A percentile compares a stretch with the other conserved stretches of the same genome.
These are phyloP conservation scores for Pythium phragmitis DNA, from an alignment of 352 stramenopile species.

Conservation along the genomic window DNA sequence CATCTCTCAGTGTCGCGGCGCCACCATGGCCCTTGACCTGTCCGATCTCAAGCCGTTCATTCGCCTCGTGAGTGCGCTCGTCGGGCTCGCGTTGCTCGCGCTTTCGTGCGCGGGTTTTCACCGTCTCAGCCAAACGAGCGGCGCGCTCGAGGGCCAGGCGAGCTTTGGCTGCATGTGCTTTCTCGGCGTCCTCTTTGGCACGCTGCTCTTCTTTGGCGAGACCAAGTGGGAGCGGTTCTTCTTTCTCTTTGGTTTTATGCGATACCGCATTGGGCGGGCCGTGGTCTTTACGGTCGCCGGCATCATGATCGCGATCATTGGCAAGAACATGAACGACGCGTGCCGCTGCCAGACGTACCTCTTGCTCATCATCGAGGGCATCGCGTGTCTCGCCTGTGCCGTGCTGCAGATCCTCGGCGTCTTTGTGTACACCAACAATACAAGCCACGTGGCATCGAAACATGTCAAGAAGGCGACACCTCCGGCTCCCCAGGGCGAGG, in stretches of 20 bases:
- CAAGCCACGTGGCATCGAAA: slow-evolving; percentile 2
- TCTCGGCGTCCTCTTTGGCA: slow-evolving; percentile 61
- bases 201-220: slow-evolving; percentile 59
- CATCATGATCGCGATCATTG: slow-evolving; percentile 60
- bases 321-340: slow-evolving; percentile 52
- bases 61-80: slow-evolving; percentile 34
- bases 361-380: slow-evolving; percentile 52
- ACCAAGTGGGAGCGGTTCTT: slow-evolving; percentile 64
- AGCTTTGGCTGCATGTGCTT: slow-evolving; percentile 78
- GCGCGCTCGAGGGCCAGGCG: slow-evolving; percentile 44
- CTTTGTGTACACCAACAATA: slow-evolving; percentile 56
- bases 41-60: slow-evolving; percentile 36
- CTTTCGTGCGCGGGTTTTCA: slow-evolving; percentile 54
- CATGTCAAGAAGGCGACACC: background rate
- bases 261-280: slow-evolving; percentile 62
- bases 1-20: background rate
- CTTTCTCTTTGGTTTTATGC: slow-evolving; percentile 82
- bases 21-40: slow-evolving; percentile 7
- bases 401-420: slow-evolving; percentile 47
- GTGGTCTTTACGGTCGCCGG: slow-evolving; percentile 56
- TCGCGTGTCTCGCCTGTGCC: slow-evolving; percentile 48
- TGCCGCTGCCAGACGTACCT: slow-evolving; percentile 51
- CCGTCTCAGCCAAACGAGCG: slow-evolving; percentile 34
- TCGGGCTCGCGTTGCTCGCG: slow-evolving; percentile 40
- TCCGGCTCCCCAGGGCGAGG: background rate